Conservation (phyloP, 306 rosid genomes). For the Begonia masoniana region DNA sequence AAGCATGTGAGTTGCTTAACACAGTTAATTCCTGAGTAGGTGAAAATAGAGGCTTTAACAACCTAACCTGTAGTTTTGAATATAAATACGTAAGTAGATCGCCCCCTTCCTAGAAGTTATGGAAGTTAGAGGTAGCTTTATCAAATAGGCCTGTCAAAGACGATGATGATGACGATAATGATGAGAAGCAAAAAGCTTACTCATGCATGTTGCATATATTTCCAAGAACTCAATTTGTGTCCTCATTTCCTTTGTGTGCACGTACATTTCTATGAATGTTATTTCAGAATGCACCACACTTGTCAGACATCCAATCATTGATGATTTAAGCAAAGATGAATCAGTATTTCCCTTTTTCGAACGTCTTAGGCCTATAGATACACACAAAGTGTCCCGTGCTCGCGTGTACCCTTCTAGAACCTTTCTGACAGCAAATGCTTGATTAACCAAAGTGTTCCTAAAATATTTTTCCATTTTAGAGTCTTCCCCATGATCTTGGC, state of each 20-base stretch:
- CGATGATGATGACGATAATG: slow-evolving; percentile 21
- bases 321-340: slow-evolving; percentile 13
- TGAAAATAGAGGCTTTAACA: too few relatives aligned
- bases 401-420: slow-evolving; percentile 62
- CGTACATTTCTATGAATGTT: slow-evolving; percentile 64
- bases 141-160: slow-evolving; percentile 34
- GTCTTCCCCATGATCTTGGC: slow-evolving; percentile 17
- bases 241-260: slow-evolving; percentile 65
- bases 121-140: slow-evolving; percentile 35
- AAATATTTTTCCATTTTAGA: slow-evolving; percentile 13
- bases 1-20: too few relatives aligned
- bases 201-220: slow-evolving; percentile 51
- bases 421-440: slow-evolving; percentile 77
- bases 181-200: slow-evolving; percentile 28
- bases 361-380: slow-evolving; percentile 49
- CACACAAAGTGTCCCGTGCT: slow-evolving; percentile 51
- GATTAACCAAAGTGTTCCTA: slow-evolving; percentile 62
- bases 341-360: slow-evolving; percentile 16
- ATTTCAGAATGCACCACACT: slow-evolving; percentile 59
- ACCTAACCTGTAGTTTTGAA: slow-evolving; percentile 63
- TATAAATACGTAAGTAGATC: slow-evolving; percentile 64
- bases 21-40: too few relatives aligned
- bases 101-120: slow-evolving; percentile 60
- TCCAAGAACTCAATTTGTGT: slow-evolving; percentile 55
- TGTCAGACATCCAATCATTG: slow-evolving; percentile 50